Evolutionary conservation across 192 early-diverging fungal genomes (phyloP).

Genomic region (Linnemannia hyalina): DNA sequence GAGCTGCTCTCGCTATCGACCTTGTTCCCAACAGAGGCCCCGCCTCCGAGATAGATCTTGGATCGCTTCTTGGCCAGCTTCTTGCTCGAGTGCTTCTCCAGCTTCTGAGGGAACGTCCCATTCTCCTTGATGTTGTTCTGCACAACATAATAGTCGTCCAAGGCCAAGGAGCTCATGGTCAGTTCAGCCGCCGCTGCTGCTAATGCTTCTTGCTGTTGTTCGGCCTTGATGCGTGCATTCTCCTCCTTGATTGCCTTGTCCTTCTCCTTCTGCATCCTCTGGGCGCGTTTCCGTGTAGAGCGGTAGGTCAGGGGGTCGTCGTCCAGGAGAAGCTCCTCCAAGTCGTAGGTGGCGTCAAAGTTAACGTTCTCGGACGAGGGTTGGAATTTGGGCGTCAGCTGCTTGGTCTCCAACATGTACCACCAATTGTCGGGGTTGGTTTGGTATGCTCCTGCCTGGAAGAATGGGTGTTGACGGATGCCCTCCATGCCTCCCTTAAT

Average conservation of each 20-base stretch:
- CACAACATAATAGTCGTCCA: constrained; percentile 15
- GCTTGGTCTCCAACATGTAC: constrained; percentile 60
- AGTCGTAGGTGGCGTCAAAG: constrained; percentile 83
- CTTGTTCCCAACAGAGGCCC: constrained; percentile 3
- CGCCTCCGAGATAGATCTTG: constrained; percentile 24
- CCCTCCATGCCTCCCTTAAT: constrained; percentile 59
- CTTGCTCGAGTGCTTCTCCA: constrained; percentile 13
- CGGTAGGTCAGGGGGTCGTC: constrained; percentile 72
- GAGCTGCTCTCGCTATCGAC: constrained; percentile 26
- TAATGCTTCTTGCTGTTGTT: constrained; percentile 21
- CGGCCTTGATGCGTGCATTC: constrained; percentile 54
- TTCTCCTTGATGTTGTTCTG: constrained; percentile 1
- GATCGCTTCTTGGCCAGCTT: constrained; percentile 33
- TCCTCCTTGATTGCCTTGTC: constrained; percentile 63
- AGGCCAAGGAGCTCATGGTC: constrained; percentile 17
- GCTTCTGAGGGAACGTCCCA: background rate
- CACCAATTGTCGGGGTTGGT: constrained; percentile 54
- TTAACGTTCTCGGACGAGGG: constrained; percentile 68
- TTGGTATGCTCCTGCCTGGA: constrained; percentile 56
- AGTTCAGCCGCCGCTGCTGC: constrained; percentile 28
- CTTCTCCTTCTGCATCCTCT: constrained; percentile 49
- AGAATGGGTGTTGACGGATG: constrained; percentile 65
- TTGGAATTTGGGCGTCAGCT: constrained; percentile 56
- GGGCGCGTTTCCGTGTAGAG: constrained; percentile 44
- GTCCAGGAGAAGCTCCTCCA: constrained; percentile 80